Evolutionary conservation across 1,139 yeast genomes (phyloP).

Genomic region (Cylindricascospora bacillispora): DNA sequence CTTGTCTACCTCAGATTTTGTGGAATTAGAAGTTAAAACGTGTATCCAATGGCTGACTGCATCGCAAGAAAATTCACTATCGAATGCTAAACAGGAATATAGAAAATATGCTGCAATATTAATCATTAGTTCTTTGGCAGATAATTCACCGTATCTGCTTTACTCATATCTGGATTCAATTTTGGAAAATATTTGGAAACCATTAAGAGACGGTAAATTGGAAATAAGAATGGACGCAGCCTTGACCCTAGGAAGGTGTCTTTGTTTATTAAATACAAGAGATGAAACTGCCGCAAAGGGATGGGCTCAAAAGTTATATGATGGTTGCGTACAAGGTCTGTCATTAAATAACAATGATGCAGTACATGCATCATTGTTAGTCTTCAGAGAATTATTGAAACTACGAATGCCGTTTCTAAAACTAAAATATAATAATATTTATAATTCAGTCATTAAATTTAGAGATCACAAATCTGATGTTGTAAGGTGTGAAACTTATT

Average conservation of each 20-base stretch:
- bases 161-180: constrained; percentile 70
- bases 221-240: constrained; percentile 78
- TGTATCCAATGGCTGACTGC: constrained; percentile 85
- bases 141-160: constrained; percentile 74
- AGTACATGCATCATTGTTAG: constrained; percentile 76
- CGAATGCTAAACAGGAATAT: constrained; percentile 63
- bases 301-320: constrained; percentile 65
- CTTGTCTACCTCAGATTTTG: constrained; percentile 79
- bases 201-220: constrained; percentile 65
- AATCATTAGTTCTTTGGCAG: constrained; percentile 71
- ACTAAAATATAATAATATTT: constrained; percentile 63
- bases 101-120: constrained; percentile 87
- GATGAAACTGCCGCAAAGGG: constrained; percentile 57
- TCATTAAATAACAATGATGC: constrained; percentile 45
- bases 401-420: constrained; percentile 55
- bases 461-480: constrained; percentile 67
- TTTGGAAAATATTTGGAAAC: constrained; percentile 76
- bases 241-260: constrained; percentile 61
- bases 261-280: constrained; percentile 65
- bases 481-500: constrained; percentile 72
- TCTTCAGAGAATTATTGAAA: constrained; percentile 65
- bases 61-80: constrained; percentile 24
- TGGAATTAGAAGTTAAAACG: constrained; percentile 80
- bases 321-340: constrained; percentile 43
- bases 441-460: constrained; percentile 60